A percentile compares a stretch with the other conserved stretches of the same genome.
Evolutionary conservation across 192 early-diverging fungal genomes (phyloP).

Genomic region (Physocladia obscura): DNA sequence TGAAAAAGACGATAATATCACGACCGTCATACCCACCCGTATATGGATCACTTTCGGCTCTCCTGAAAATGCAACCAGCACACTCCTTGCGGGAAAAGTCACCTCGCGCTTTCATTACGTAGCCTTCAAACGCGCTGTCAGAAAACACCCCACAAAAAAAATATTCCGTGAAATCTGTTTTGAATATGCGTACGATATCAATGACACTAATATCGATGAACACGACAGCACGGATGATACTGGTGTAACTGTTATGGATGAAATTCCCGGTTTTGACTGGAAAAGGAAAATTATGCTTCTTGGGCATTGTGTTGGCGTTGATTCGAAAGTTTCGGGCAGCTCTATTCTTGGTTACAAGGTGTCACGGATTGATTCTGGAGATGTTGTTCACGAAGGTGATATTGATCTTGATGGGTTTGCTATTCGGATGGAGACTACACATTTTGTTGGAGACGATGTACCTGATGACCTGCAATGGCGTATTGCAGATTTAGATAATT

Average conservation of each 20-base stretch:
- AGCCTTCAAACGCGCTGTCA: background rate
- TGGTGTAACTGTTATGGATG: background rate
- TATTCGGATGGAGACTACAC: slow-evolving; percentile 16
- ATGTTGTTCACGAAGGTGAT: background rate
- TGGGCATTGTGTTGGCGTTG: slow-evolving; percentile 13
- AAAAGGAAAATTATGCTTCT: slow-evolving; percentile 14
- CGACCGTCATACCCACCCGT: background rate
- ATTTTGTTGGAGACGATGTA: slow-evolving; percentile 14
- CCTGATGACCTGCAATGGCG: slow-evolving; percentile 9
- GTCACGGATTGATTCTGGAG: background rate
- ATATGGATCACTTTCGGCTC: slow-evolving; percentile 22
- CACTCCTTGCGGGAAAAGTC: background rate
- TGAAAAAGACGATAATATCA: background rate
- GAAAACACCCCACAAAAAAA: background rate
- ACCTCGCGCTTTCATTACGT: slow-evolving; percentile 6
- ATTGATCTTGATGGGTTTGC: slow-evolving; percentile 1
- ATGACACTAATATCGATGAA: background rate
- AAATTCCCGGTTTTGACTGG: slow-evolving; percentile 18
- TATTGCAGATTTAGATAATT: slow-evolving; percentile 18
- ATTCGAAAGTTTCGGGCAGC: background rate
- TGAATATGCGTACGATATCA: slow-evolving; percentile 1
- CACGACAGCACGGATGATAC: background rate
- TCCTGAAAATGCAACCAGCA: background rate
- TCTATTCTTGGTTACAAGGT: background rate
- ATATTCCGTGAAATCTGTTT: slow-evolving; percentile 27